Evolutionary conservation across 1,284 basidiomycete species (phyloP), one percentile per base, ranked within the genome.

Genomic region (Cutaneotrichosporon spelunceum): DNA sequence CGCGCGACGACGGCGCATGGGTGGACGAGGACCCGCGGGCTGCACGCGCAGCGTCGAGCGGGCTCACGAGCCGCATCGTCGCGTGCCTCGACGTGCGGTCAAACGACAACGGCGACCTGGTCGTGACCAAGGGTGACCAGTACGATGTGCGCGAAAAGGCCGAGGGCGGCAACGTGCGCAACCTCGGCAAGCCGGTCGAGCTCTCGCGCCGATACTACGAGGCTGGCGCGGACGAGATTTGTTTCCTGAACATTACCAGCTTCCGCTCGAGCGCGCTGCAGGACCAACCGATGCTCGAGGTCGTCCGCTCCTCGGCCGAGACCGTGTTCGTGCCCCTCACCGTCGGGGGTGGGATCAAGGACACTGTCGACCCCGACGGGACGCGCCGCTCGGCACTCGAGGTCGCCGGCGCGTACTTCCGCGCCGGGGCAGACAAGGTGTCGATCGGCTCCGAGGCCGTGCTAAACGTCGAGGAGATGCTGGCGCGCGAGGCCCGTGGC

Each of bases 111-210:
- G 96, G 96, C 50, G 96, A 99, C 77, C 87, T 99, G 56, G 94
- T 99, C 61, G 96, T 99, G 2, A 99, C 96, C 54, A 99, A 99
- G 81, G 96, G 96, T 59, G 96, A 99, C 79, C 94, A 96, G 75
- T 99, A 99, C 81, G 93, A 98, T 74, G 95, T 98, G 16, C 90
- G 95, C 60, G 95, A 98, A 78, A 91, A 89, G 73, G 66, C 62
- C 13, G 64, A 70, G 44, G 67, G 62, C 33, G 88, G 93, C 36
- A 87, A 88, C 4, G 96, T 99, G 7, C 89, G 96, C 66, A 99
- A 99, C 79, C 88, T 99, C 63, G 96, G 96, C 62, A 98, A 97
- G 81, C 96, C 96, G 3, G 93, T 99, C 71, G 87, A 92, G 42
- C 87, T 99, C 56, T 90, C 95, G 2, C 84, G 84, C 54, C 85